These are phyloP conservation scores for Boletus sp. DNA, from an alignment of 768 basidiomycete species.

Conservation along the genomic window DNA sequence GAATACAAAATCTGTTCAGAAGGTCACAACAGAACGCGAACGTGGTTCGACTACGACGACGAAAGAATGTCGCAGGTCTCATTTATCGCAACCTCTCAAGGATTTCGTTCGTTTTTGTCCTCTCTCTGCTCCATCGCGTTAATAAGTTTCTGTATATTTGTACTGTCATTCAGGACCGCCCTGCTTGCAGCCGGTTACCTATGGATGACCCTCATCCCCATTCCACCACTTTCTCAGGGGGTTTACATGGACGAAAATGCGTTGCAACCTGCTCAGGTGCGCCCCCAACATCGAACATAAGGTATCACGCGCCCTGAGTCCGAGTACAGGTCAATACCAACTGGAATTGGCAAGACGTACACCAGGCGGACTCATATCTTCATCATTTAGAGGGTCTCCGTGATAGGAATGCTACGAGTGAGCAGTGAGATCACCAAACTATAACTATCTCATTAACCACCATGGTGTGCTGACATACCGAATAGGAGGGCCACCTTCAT, in stretches of 20 bases:
- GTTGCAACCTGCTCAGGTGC: constrained; percentile 85
- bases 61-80: constrained; percentile 34
- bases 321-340: constrained; percentile 75
- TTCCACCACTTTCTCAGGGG: constrained; percentile 53
- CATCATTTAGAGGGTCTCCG: constrained; percentile 61
- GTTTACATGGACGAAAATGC: constrained; percentile 97
- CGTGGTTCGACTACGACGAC: constrained; percentile 44
- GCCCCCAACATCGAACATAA: constrained; percentile 1
- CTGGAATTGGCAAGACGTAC: constrained; percentile 91
- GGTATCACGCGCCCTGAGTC: neutral
- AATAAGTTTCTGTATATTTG: constrained; percentile 1
- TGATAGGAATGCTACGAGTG: constrained; percentile 60
- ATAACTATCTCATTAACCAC: neutral
- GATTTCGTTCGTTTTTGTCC: constrained; percentile 25
- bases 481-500: constrained; percentile 65
- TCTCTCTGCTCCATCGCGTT: neutral
- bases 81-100: constrained; percentile 34
- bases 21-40: constrained; percentile 29
- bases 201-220: constrained; percentile 85
- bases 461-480: neutral
- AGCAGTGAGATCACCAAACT: constrained; percentile 53
- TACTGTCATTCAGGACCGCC: constrained; percentile 38
- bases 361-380: constrained; percentile 79
- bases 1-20: constrained; percentile 15
- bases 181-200: constrained; percentile 65